Percentiles rank a stretch among this genome's conserved stretches.
Conservation (phyloP, 192 early-diverging fungal species). For the Coemansia sp. region DNA sequence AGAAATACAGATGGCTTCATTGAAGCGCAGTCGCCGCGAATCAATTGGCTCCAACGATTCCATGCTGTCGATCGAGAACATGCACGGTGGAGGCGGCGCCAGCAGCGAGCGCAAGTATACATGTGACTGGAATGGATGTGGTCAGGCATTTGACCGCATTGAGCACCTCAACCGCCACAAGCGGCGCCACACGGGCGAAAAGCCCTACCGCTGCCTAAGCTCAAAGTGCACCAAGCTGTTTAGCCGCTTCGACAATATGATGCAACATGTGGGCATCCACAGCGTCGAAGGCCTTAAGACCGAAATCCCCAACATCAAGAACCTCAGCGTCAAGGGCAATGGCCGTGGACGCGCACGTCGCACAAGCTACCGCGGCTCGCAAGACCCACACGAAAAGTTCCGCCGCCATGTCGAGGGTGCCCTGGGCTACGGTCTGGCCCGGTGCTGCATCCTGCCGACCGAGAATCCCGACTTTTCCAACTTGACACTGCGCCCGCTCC, state of each 20-base stretch:
- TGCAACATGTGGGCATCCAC: conserved; percentile 78
- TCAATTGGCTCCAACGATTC: conserved; percentile 34
- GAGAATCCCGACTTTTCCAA: conserved; percentile 51
- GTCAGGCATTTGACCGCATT: conserved; percentile 68
- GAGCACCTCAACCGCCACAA: conserved; percentile 79
- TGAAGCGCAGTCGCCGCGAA: conserved; percentile 14
- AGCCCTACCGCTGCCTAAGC: conserved; percentile 73
- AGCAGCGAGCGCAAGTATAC: conserved; percentile 43
- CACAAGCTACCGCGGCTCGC: conserved; percentile 46
- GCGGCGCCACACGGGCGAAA: conserved; percentile 61
- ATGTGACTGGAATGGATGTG: conserved; percentile 51
- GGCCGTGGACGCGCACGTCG: conserved; percentile 54
- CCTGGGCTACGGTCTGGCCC: conserved; percentile 33
- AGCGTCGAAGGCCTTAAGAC: conserved; percentile 47
- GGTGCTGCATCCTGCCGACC: conserved; percentile 45
- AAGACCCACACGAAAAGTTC: conserved; percentile 46
- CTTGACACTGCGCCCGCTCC: conserved; percentile 50
- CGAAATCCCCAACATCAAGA: conserved; percentile 55
- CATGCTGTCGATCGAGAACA: conserved; percentile 6
- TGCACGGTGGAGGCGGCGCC: conserved; percentile 2
- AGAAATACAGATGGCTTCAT: background rate
- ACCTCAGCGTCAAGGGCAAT: conserved; percentile 45
- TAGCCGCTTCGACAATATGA: conserved; percentile 80
- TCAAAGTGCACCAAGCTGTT: conserved; percentile 66
- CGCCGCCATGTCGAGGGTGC: conserved; percentile 43